These are phyloP conservation scores for Allodekkera sacchari DNA, from an alignment of 805 yeast species.

Conservation along the genomic window DNA sequence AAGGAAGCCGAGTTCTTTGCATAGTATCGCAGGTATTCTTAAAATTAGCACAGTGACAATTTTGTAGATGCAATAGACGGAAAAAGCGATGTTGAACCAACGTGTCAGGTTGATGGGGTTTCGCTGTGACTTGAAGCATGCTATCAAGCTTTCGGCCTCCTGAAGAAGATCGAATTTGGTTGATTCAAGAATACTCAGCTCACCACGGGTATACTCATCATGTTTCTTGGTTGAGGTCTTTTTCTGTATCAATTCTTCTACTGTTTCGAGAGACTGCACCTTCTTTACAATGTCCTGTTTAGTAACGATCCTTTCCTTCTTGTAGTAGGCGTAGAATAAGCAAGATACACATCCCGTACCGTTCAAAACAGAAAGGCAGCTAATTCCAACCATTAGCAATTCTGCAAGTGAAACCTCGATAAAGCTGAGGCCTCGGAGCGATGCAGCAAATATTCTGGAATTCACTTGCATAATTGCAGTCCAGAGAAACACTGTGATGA, in stretches of 20 bases:
- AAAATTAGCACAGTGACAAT: constrained; percentile 33
- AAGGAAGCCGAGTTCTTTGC: constrained; percentile 8
- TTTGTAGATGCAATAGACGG: constrained; percentile 43
- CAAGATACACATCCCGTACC: constrained; percentile 47
- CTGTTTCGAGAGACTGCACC: constrained; percentile 34
- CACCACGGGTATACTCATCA: background rate
- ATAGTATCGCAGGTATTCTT: constrained; percentile 29
- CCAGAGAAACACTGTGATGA: constrained; percentile 15
- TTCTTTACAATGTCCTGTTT: constrained; percentile 27
- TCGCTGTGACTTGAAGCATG: constrained; percentile 6
- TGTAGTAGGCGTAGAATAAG: constrained; percentile 24
- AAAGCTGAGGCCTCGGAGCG: constrained; percentile 4
- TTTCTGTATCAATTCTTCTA: constrained; percentile 24
- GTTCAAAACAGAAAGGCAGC: constrained; percentile 40
- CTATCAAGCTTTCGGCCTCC: constrained; percentile 3
- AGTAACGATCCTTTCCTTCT: constrained; percentile 16
- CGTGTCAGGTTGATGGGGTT: constrained; percentile 8
- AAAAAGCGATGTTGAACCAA: constrained; percentile 19
- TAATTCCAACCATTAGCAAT: constrained; percentile 39
- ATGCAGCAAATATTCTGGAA: background rate
- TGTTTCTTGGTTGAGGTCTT: background rate
- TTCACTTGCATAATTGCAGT: constrained; percentile 21
- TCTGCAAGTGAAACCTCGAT: constrained; percentile 32
- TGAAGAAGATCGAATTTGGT: background rate
- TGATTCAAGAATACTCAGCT: constrained; percentile 4